Percentiles rank a stretch among this genome's conserved stretches.
These are phyloP conservation scores for Candida orba DNA, from an alignment of 805 yeast genomes.

Conservation along the genomic window DNA sequence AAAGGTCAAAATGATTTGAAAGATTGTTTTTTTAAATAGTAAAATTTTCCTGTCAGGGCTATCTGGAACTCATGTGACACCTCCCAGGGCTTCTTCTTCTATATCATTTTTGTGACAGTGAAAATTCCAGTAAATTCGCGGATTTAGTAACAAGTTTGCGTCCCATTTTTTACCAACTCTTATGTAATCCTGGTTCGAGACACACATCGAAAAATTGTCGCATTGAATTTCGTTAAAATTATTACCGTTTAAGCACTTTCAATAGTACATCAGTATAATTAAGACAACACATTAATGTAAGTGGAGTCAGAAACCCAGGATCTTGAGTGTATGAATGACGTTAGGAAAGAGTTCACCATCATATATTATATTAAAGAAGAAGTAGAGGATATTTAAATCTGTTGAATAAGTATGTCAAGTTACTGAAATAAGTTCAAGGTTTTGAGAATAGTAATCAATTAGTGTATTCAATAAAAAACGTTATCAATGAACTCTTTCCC, in stretches of 20 bases:
- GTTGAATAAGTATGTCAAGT: no score
- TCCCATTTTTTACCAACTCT: neutral
- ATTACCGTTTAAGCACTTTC: constrained; percentile 1
- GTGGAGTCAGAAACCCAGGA: constrained; percentile 6
- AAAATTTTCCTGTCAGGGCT: constrained; percentile 9
- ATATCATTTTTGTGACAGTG: constrained; percentile 9
- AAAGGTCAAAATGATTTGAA: neutral
- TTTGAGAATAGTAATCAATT: no score
- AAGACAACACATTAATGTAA: constrained; percentile 19
- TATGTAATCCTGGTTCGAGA: constrained; percentile 5
- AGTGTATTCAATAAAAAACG: no score
- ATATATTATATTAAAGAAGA: no score
- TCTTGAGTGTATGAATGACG: neutral
- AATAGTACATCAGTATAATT: neutral
- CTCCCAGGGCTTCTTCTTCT: neutral
- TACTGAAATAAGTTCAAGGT: no score
- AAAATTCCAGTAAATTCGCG: constrained; percentile 5
- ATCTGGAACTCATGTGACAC: no score
- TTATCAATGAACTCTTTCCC: no score
- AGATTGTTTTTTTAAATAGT: neutral
- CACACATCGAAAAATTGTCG: constrained; percentile 5
- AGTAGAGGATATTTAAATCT: no score
- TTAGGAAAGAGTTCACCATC: neutral
- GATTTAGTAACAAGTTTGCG: no score
- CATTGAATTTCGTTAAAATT: constrained; percentile 2